phyloP scores from a whole-genome alignment of 345 rosid genomes.

The Eutrema japonicum region DNA sequence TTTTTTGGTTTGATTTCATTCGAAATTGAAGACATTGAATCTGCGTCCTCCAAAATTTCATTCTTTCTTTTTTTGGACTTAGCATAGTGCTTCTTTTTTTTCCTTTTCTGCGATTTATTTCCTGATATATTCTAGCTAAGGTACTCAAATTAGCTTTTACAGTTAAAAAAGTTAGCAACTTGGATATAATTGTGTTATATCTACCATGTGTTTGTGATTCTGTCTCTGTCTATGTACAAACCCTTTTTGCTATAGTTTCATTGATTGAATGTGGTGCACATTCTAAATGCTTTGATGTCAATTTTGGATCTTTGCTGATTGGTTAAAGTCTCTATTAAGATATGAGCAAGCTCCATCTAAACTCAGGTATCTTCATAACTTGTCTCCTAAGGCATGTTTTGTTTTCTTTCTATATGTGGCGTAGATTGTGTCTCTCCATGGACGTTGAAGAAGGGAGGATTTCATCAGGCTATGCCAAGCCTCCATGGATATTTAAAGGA shows the following conservation, averaged over 20 bases:
- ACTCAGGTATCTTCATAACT: constrained; percentile 24
- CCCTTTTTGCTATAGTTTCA: not conserved
- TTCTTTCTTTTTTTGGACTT: not conserved
- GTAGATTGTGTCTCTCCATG: constrained; percentile 49
- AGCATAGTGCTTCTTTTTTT: not conserved
- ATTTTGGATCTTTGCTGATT: not conserved
- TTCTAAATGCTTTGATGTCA: constrained; percentile 2
- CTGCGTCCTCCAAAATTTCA: not conserved
- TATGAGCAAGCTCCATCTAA: not conserved
- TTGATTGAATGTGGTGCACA: not conserved
- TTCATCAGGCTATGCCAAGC: constrained; percentile 66
- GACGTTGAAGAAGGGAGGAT: constrained; percentile 49
- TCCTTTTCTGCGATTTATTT: not conserved
- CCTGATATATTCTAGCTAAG: not conserved
- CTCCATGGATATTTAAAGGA: constrained; percentile 96
- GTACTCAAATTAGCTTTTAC: not conserved
- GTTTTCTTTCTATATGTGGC: not conserved
- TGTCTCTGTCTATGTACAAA: not conserved
- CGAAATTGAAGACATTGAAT: not conserved
- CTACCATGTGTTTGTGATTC: constrained; percentile 10
- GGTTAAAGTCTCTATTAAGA: not conserved
- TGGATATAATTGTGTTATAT: constrained; percentile 21
- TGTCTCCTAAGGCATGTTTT: constrained; percentile 34
- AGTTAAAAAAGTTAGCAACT: constrained; percentile 14
- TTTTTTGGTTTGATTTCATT: constrained; percentile 5